Evolutionary conservation across 2,329 filamentous ascomycete species (phyloP), one percentile per base, ranked within the genome.

Genomic region (Tolypocladium tundrense): DNA sequence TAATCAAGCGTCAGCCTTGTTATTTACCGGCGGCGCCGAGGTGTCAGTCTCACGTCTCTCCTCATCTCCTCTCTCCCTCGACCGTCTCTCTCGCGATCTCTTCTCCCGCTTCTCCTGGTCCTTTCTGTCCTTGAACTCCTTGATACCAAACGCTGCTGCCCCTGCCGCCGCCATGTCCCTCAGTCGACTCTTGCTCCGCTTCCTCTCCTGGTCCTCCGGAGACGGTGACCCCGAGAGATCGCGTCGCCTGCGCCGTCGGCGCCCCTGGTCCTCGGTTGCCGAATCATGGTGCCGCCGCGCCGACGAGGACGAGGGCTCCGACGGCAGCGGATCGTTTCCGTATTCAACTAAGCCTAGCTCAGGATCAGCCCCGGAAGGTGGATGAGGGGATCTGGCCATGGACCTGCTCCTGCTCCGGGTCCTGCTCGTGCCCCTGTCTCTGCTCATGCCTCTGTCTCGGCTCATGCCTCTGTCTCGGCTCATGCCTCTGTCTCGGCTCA

Each of bases 261-360:
- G 71, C 60, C 73, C 68, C 58, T 69, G 69, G 59, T 76, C 75
- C 60, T 79, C 77, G 57, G 72, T 73, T 57, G 79, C 78, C 57
- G 78, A 77, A 58, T 80, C 79, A 67, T 80, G 79, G 58, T 70
- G 73, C 58, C 72, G 66, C 43, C 65, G 68, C 33, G 65, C 63
- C 53, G 70, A 68, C 61, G 48, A 35, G 31, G 71, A 67, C 53
- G 69, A 70, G 63, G 72, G 69, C 60, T 71, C 67, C 61, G 75
- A 75, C 63, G 73, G 72, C 62, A 87, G 76, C 65, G 83, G 82
- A 63, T 79, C 77, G 68, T 75, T 77, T 64, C 84, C 84, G 76
- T 87, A 87, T 71, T 86, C 81, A 79, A 87, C 82, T 78, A 86
- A 78, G 75, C 83, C 84, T 84, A 86, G 75, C 75, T 85, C 82